phyloP scores from a whole-genome alignment of 208 protist species.

The Tetramitus jugosus region DNA sequence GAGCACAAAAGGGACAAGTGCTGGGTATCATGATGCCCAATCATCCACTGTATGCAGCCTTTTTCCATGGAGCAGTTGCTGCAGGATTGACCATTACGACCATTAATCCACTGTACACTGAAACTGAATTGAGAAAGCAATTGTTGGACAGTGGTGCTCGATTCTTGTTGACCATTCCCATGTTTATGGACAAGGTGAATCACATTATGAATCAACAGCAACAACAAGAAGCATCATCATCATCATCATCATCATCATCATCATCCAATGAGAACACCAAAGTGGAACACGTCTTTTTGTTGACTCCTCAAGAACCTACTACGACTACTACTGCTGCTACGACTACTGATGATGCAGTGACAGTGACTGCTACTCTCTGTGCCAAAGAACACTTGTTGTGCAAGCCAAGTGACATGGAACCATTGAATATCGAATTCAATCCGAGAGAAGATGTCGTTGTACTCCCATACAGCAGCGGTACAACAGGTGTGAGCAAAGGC shows the following conservation, averaged over 20 bases:
- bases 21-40: not conserved
- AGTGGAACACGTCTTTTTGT: not conserved
- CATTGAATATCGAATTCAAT: not conserved
- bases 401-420: too few relatives aligned
- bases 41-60: not conserved
- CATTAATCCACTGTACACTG: conserved; percentile 29
- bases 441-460: not conserved
- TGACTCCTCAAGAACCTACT: not conserved
- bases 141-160: conserved; percentile 19
- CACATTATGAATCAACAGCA: too few relatives aligned
- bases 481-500: conserved; percentile 45
- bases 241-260: too few relatives aligned
- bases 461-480: conserved; percentile 34
- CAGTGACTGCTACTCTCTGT: too few relatives aligned
- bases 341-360: too few relatives aligned
- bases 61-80: not conserved
- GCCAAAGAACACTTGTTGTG: too few relatives aligned
- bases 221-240: too few relatives aligned
- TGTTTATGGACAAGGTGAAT: not conserved
- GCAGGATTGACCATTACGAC: not conserved
- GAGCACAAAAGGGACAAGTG: not conserved
- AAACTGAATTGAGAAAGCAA: conserved; percentile 27
- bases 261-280: too few relatives aligned
- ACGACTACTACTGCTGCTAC: too few relatives aligned
- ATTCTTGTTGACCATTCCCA: conserved; percentile 21